Evolutionary conservation across 306 rosid genomes (phyloP), one percentile per base, ranked within the genome.

Genomic region (Astragalus glycyphyllos): DNA sequence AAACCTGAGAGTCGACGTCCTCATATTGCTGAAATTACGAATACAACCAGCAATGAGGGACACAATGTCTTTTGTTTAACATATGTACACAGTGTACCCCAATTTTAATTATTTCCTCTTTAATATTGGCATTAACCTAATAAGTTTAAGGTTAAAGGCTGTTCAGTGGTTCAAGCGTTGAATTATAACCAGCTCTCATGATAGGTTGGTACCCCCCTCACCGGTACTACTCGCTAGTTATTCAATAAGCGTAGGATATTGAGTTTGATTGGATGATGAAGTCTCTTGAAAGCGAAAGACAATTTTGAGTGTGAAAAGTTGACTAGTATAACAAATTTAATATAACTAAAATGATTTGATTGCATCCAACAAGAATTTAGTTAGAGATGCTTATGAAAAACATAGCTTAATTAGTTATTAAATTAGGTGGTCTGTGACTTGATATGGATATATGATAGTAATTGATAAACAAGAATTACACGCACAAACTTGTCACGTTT

Each of bases 311-410:
- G 41, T 58, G 71, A 41, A 46, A 72, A 65, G 32, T 13, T 16
- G 55, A 50, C 57, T 65, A 29, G 17, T 9, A 53, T 48, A 51
- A 42, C 37, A 66, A n/a, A 7, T 8, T 31, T 16, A 12, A 12
- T 11, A 71, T 64, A 45, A 23, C n/a, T n/a, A 34, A 71, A 49
- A 34, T 46, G 73, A 71, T 80, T 67, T 64, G 81, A 82, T 81
- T 77, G 80, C 69, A 70, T 66, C 73, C 13, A 83, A 83, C 90
- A 59, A 72, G 84, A 81, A 67, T 81, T 81, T 51, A 79, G 84
- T 85, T 82, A 81, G 85, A 81, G 73, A 69, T 58, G 60, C 64
- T 79, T 69, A 72, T 65, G 45, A 64, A 53, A 59, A 66, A 55
- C 38, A 13, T 44, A 53, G 20, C 23, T 16, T 5, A 68, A 38